Conservation (phyloP, 768 basidiomycete species). For the Panaeolus papilionaceus region DNA sequence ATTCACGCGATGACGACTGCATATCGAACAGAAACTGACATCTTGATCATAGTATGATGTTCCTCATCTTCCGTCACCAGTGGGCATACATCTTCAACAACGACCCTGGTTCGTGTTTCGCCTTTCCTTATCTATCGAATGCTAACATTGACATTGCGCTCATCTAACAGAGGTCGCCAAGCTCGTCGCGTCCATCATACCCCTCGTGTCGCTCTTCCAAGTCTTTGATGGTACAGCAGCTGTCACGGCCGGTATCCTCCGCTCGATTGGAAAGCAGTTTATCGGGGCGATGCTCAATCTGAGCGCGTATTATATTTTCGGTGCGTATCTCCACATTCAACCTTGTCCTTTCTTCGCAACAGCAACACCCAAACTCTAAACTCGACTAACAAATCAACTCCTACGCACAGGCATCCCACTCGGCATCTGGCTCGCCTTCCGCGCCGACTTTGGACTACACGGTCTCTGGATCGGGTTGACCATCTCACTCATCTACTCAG, state of each 20-base stretch:
- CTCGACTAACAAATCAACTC: too few species aligned
- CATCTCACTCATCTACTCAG: constrained; percentile 62
- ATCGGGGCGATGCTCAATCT: constrained; percentile 83
- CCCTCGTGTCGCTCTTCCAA: constrained; percentile 81
- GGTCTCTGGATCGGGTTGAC: constrained; percentile 91
- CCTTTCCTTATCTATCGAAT: neutral
- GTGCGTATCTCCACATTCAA: constrained; percentile 25
- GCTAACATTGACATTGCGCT: too few species aligned
- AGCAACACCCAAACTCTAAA: too few species aligned
- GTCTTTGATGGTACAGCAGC: constrained; percentile 82
- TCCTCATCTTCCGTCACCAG: constrained; percentile 63
- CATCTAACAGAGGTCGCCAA: constrained; percentile 52
- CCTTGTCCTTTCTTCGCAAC: too few species aligned
- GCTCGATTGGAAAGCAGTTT: constrained; percentile 81
- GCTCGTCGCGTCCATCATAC: constrained; percentile 73
- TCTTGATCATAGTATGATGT: constrained; percentile 47
- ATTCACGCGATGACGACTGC: neutral
- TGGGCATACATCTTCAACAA: constrained; percentile 82
- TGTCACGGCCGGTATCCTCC: constrained; percentile 77
- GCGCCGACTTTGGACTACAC: constrained; percentile 51
- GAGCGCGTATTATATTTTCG: constrained; percentile 82
- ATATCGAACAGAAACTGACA: constrained; percentile 5
- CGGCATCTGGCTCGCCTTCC: constrained; percentile 80
- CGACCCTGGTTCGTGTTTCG: constrained; percentile 55
- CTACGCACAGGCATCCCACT: constrained; percentile 71